Evolutionary conservation across 768 basidiomycete genomes (phyloP), one percentile per base, ranked within the genome.

Genomic region (Clavaria fumosa): DNA sequence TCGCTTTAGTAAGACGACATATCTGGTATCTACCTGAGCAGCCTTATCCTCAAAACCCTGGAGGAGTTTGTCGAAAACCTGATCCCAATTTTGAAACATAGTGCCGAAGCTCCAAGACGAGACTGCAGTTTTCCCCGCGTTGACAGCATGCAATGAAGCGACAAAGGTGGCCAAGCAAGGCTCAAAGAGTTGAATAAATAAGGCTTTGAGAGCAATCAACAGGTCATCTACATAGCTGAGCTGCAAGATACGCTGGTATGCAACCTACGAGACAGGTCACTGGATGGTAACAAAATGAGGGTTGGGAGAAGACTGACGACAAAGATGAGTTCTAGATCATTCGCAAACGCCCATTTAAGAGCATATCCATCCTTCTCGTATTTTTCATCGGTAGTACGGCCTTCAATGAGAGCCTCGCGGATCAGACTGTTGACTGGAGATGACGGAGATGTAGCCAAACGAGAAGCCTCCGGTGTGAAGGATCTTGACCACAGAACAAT

Each of bases 331-430:
- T 93, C 93, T 31, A 97, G 66, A 44, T 91, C 89, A 53, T 99
- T 99, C 21, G 84, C 78, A 50, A 90, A 85, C 0, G 86, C 78
- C 90, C 93, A 96, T 55, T 79, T 80, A 37, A 96, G 75, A 19
- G 88, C 80, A 48, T 89, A 93, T 2, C 91, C 91, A 48, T 93
- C 91, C 54, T 78, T 89, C 60, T 93, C 90, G 53, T 86, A 90
- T 43, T 73, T 80, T 42, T 83, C 73, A 41, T 85, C 84, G 0
- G 81, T 55, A 5, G 75, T 75, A 10, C 82, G 71, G 19, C 89
- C 85, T 52, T 96, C 90, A 49, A 96, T 93, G 39, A 97, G 69
- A 3, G 85, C 85, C 45, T 90, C 85, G 28, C 80, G 76, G 47
- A 93, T 77, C 50, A 93, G 76, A 18, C 80, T 72, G 59, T 90